Evolutionary conservation across 257 asterid genomes (phyloP).

Genomic region (Gynochthodes officinalis): DNA sequence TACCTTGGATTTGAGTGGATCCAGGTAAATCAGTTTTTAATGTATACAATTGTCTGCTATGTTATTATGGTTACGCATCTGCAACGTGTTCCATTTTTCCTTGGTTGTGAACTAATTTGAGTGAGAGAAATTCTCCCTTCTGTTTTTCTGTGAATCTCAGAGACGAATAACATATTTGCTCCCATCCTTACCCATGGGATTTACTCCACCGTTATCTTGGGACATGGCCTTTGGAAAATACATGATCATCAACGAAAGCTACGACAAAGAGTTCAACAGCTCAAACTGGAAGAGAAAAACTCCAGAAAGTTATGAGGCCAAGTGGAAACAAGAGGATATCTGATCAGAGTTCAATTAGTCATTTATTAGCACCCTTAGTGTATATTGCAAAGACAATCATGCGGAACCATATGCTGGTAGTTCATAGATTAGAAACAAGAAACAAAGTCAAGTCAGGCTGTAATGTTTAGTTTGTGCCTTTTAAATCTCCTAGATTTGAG

Average conservation of each 20-base stretch:
- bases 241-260: conserved; percentile 72
- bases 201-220: conserved; percentile 78
- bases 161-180: conserved; percentile 84
- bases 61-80: background rate
- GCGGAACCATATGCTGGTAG: background rate
- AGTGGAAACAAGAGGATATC: background rate
- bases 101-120: background rate
- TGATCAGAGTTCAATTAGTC: conserved; percentile 9
- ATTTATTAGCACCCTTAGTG: background rate
- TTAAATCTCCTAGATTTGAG: no score
- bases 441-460: background rate
- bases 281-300: conserved; percentile 44
- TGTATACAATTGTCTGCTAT: background rate
- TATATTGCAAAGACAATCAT: background rate
- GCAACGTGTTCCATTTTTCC: background rate
- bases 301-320: conserved; percentile 24
- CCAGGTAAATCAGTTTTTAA: conserved; percentile 46
- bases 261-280: conserved; percentile 73
- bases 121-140: background rate
- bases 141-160: conserved; percentile 12
- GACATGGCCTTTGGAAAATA: conserved; percentile 94
- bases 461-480: conserved; percentile 9
- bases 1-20: conserved; percentile 97
- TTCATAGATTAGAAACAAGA: background rate
- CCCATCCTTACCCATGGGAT: conserved; percentile 91